Base-by-base conservation (phyloP, 176 grass and related monocot genomes). In the barley (Hordeum vulgare) region DNA sequence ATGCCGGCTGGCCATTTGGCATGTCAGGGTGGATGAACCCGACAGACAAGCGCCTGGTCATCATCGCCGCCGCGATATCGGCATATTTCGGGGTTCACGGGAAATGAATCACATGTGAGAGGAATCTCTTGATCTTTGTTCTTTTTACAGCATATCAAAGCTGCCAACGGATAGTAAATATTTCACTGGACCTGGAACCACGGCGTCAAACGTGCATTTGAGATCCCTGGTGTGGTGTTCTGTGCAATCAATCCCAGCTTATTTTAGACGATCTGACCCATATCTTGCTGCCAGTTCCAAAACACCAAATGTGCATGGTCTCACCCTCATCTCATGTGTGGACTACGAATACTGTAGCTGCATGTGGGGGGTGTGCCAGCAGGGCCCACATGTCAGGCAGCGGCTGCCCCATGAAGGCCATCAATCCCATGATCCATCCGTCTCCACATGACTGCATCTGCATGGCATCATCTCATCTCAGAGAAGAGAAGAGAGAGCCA, bases 161-260 rank as follows among this genome's bases (percentile, higher is more conserved):
- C 17, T 29, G 59, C 76, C 68, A 5, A 18, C 72, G 27, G 61
- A 25, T 36, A 11, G 12, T 57, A 33, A n/a, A n/a, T n/a, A n/a
- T n/a, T n/a, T 62, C 28, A 15, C n/a, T 29, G 74, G 75, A 41
- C 33, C 74, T 60, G 67, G 66, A 51, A 80, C 12, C 9, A 25
- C 17, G 80, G 84, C 84, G 74, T 66, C 66, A 54, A 86, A 86
- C 75, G 75, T 68, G 75, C 69, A 27, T 51, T 1, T 71, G 75
- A 80, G 75, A 80, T 42, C 28, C 17, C 41, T 49, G 70, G 12
- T 49, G 20, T 90, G 74, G 44, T 86, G 47, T 74, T 51, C 9
- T 3, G 83, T 65, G 59, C 74, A 31, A 21, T 10, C 74, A 31
- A 21, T 10, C n/a, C 60, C 57, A 51, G 45, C 4, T 10, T 78